These are phyloP conservation scores for Botrytis medusae DNA, from an alignment of 2,329 filamentous ascomycete species.

Conservation along the genomic window DNA sequence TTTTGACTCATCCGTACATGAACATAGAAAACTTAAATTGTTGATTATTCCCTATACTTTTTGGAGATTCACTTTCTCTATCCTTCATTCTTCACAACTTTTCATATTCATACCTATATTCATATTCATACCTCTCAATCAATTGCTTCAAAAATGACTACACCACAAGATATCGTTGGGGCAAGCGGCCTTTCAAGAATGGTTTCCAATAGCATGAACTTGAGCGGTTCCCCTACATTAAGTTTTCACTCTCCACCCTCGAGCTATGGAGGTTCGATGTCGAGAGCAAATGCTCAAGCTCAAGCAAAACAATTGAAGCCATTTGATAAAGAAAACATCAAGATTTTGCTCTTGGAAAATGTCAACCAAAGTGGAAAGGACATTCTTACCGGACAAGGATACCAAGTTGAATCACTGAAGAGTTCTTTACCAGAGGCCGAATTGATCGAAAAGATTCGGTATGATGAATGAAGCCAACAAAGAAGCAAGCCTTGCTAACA, in stretches of 20 bases:
- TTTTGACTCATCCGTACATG: constrained; percentile 16
- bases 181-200: constrained; percentile 41
- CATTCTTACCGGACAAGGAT: constrained; percentile 81
- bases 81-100: not conserved
- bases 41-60: not conserved
- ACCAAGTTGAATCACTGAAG: constrained; percentile 93
- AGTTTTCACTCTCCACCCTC: constrained; percentile 73
- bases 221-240: constrained; percentile 65
- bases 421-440: constrained; percentile 86
- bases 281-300: constrained; percentile 43
- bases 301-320: constrained; percentile 81
- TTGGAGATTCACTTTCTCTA: not conserved
- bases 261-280: constrained; percentile 52
- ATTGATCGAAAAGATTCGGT: constrained; percentile 96
- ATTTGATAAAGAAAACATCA: constrained; percentile 93
- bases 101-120: not conserved
- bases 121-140: not conserved
- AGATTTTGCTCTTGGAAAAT: constrained; percentile 93
- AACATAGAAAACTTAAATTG: constrained; percentile 15
- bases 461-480: constrained; percentile 26
- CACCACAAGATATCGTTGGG: constrained; percentile 49
- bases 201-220: constrained; percentile 60
- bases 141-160: constrained; percentile 9
- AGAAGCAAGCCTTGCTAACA: constrained; percentile 24
- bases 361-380: constrained; percentile 88